Evolutionary conservation across 192 early-diverging fungal genomes (phyloP).

Genomic region (Radiomyces spectabilis): DNA sequence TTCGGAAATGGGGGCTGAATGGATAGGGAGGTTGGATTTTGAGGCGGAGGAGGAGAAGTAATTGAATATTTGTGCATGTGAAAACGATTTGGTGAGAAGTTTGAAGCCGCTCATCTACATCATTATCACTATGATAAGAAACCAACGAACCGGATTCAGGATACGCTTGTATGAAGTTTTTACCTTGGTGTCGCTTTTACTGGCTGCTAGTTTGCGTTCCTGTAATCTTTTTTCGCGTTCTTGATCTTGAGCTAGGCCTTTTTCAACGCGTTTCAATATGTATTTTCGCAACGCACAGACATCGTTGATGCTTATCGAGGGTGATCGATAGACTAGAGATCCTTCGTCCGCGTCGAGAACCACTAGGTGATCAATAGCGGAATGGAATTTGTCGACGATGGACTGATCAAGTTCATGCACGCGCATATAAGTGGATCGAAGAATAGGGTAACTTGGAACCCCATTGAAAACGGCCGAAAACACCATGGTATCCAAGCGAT

Average conservation of each 20-base stretch:
- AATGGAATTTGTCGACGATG: background rate
- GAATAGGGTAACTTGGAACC: conserved; percentile 17
- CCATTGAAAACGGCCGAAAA: conserved; percentile 28
- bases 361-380: conserved; percentile 9
- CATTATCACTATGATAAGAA: background rate
- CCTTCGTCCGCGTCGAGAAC: conserved; percentile 16
- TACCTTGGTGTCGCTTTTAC: conserved; percentile 14
- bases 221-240: background rate
- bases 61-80: conserved; percentile 13
- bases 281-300: conserved; percentile 20
- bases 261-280: conserved; percentile 11
- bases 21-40: too few species aligned
- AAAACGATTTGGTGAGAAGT: conserved; percentile 17
- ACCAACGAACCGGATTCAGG: background rate
- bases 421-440: conserved; percentile 14
- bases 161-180: background rate
- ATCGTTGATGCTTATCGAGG: conserved; percentile 8
- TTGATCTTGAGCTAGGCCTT: background rate
- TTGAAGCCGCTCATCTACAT: background rate
- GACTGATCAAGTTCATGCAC: conserved; percentile 12
- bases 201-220: background rate
- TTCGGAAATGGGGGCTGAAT: background rate
- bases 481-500: conserved; percentile 21
- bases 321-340: conserved; percentile 17
- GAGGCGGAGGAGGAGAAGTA: conserved; percentile 14